Conservation (phyloP, 148 eudicot genomes). For the Nyssa sinensis region DNA sequence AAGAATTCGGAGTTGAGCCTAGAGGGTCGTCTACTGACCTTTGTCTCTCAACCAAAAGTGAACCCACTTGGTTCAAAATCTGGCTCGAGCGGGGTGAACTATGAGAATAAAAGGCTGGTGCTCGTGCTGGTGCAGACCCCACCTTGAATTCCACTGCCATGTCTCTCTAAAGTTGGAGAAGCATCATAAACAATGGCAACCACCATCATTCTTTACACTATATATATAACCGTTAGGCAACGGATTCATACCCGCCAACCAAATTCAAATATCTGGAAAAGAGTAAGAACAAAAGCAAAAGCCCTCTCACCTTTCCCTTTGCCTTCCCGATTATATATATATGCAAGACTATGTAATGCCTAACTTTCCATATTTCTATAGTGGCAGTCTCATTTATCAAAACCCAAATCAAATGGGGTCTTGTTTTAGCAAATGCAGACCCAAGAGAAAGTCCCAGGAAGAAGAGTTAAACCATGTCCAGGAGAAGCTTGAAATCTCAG, state of each 20-base stretch:
- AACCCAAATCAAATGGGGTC: conserved; percentile 49
- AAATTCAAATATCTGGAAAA: conserved; percentile 46
- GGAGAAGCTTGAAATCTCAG: conserved; percentile 73
- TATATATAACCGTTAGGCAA: conserved; percentile 48
- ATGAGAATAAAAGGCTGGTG: no score
- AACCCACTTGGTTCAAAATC: no score
- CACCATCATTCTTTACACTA: conserved; percentile 12
- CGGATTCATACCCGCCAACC: conserved; percentile 52
- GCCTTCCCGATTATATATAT: conserved; percentile 16
- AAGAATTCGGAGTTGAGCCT: no score
- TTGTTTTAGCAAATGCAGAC: conserved; percentile 74
- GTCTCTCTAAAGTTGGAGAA: background rate
- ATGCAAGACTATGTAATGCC: background rate
- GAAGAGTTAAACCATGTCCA: conserved; percentile 30
- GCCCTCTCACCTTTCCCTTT: conserved; percentile 25
- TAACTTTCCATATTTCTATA: background rate
- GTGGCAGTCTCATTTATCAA: background rate
- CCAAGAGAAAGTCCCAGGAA: conserved; percentile 38
- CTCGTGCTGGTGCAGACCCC: background rate
- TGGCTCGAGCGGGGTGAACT: no score
- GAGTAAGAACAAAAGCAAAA: conserved; percentile 15
- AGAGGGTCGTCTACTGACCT: no score
- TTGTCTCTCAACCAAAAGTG: no score
- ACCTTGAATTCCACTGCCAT: background rate
- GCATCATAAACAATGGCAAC: background rate